These are phyloP conservation scores for Solanum arcanum DNA, from an alignment of 257 asterid genomes.

Conservation along the genomic window DNA sequence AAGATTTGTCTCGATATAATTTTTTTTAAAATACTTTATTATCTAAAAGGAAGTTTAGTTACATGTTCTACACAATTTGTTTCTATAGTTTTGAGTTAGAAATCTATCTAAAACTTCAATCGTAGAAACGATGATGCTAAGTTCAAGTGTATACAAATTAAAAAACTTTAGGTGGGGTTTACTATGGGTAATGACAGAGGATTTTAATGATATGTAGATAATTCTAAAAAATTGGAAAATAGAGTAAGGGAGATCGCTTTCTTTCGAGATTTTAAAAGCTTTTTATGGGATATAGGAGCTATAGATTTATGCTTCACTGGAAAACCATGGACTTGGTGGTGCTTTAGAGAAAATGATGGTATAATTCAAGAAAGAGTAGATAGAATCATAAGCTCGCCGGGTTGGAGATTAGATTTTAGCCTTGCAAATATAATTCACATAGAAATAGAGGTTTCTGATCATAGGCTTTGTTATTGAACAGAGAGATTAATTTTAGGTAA, in stretches of 20 bases:
- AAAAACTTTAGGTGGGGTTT: background rate
- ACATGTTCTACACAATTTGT: background rate
- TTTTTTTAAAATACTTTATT: no score
- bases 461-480: background rate
- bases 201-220: background rate
- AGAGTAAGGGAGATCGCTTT: background rate
- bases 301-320: background rate
- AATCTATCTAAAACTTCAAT: background rate
- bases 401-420: background rate
- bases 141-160: background rate
- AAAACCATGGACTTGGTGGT: background rate
- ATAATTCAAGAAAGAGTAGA: background rate
- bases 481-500: background rate
- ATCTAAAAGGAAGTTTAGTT: background rate
- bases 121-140: no score
- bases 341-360: background rate
- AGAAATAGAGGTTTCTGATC: no score
- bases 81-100: no score
- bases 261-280: no score
- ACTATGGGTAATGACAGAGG: background rate
- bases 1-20: background rate
- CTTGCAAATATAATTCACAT: background rate
- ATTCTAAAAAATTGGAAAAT: no score
- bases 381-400: background rate
- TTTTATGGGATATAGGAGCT: background rate